A percentile compares a stretch with the other conserved stretches of the same genome.
phyloP scores from a whole-genome alignment of 2,329 filamentous ascomycete species.

The Chaetomium sp. region DNA sequence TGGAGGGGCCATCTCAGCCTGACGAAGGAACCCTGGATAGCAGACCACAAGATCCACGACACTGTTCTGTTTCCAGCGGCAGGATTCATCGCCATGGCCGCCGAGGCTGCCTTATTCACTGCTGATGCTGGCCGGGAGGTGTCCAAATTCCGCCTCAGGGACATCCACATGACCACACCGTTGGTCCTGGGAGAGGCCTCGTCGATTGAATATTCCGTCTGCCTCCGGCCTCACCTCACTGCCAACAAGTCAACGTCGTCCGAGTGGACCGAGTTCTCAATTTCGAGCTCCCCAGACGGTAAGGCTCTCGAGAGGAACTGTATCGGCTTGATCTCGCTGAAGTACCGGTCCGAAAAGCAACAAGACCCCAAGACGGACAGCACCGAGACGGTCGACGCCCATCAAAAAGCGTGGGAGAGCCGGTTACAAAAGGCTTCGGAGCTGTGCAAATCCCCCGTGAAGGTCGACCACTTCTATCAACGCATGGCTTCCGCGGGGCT shows the following conservation, averaged over 20 bases:
- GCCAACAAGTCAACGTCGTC: slow-evolving; percentile 2
- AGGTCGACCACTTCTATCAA: neutral
- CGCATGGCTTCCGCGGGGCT: neutral
- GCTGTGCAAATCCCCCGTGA: neutral
- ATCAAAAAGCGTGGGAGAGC: neutral
- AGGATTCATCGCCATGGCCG: slow-evolving; percentile 7
- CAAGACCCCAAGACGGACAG: neutral
- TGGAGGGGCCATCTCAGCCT: slow-evolving; percentile 6
- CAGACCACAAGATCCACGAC: slow-evolving; percentile 9
- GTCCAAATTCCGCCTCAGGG: slow-evolving; percentile 1
- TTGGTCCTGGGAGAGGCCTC: neutral
- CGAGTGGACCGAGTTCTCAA: slow-evolving; percentile 1
- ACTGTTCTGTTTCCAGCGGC: neutral
- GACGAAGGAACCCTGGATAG: slow-evolving; percentile 2
- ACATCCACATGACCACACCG: slow-evolving; percentile 4
- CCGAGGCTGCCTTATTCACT: neutral
- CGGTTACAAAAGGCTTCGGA: neutral
- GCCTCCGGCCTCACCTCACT: neutral
- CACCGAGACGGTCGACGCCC: neutral
- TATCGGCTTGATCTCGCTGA: neutral
- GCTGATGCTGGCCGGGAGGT: neutral
- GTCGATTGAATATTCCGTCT: neutral
- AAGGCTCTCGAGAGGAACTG: slow-evolving; percentile 2
- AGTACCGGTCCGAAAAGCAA: neutral
- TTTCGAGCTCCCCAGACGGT: slow-evolving; percentile 8